Conservation (phyloP, 1,139 yeast species). For the Yamadazyma songkhlaensis region DNA sequence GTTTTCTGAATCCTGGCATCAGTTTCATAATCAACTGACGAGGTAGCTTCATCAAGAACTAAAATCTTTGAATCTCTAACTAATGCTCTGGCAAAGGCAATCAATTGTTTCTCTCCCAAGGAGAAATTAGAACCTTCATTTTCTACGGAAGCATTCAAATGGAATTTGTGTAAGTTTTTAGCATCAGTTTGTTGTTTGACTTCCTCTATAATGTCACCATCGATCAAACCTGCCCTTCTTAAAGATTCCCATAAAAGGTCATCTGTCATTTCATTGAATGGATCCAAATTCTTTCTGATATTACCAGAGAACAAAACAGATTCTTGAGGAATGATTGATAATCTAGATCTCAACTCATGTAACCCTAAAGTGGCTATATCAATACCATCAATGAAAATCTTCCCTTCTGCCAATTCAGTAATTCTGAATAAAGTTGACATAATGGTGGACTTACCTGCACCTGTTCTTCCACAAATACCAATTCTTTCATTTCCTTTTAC, state of each 20-base stretch:
- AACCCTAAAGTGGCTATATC: slow-evolving; percentile 47
- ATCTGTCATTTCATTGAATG: slow-evolving; percentile 36
- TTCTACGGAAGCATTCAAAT: slow-evolving; percentile 61
- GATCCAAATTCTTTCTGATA: slow-evolving; percentile 41
- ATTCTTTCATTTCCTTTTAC: slow-evolving; percentile 59
- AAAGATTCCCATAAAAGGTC: slow-evolving; percentile 43
- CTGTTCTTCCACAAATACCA: slow-evolving; percentile 80
- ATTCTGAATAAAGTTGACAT: slow-evolving; percentile 66
- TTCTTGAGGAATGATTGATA: slow-evolving; percentile 45
- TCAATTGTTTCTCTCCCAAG: slow-evolving; percentile 71
- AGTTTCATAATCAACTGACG: slow-evolving; percentile 76
- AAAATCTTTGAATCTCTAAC: slow-evolving; percentile 65
- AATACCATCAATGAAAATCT: slow-evolving; percentile 55
- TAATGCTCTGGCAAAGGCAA: slow-evolving; percentile 74
- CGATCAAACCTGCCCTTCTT: slow-evolving; percentile 42
- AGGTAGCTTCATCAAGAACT: slow-evolving; percentile 79
- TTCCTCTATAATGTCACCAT: slow-evolving; percentile 21
- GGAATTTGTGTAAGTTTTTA: slow-evolving; percentile 59
- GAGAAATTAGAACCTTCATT: slow-evolving; percentile 76
- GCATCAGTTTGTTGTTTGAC: slow-evolving; percentile 15
- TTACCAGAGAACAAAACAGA: slow-evolving; percentile 42
- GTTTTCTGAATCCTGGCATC: slow-evolving; percentile 68
- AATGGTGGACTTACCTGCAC: slow-evolving; percentile 75
- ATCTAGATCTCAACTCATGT: slow-evolving; percentile 27
- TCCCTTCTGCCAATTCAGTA: slow-evolving; percentile 51